These are phyloP conservation scores for Kandelia obovata DNA, from an alignment of 345 rosid genomes.

Conservation along the genomic window DNA sequence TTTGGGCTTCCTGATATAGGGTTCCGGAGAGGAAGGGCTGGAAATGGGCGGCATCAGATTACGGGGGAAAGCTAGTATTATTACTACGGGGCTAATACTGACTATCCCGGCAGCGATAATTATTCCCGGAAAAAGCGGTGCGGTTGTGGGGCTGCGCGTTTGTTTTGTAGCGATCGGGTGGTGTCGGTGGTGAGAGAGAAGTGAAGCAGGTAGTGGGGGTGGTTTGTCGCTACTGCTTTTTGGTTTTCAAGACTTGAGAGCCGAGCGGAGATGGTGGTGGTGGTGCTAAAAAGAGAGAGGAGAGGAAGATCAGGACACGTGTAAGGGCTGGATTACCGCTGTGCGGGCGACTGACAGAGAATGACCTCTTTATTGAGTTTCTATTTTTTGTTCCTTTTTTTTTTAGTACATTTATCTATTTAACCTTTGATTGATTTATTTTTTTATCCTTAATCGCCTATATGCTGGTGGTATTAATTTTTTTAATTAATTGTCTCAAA, in stretches of 20 bases:
- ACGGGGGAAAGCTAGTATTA: not conserved
- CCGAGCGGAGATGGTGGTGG: not conserved
- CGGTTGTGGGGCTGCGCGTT: not conserved
- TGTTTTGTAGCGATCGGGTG: too few relatives aligned
- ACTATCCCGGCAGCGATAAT: slow-evolving; percentile 17
- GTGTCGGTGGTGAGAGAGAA: not conserved
- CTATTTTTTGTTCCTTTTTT: too few relatives aligned
- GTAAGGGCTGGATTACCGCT: not conserved
- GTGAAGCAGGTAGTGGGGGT: not conserved
- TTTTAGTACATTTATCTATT: too few relatives aligned
- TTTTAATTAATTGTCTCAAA: too few relatives aligned
- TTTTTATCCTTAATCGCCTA: too few relatives aligned
- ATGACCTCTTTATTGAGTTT: too few relatives aligned
- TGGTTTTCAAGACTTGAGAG: too few relatives aligned
- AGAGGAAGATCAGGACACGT: not conserved
- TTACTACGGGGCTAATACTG: not conserved
- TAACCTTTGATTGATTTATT: too few relatives aligned
- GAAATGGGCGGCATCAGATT: slow-evolving; percentile 50
- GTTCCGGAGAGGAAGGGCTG: slow-evolving; percentile 44
- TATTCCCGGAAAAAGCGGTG: slow-evolving; percentile 20
- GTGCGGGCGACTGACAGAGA: too few relatives aligned
- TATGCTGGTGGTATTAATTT: too few relatives aligned
- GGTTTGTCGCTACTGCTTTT: too few relatives aligned
- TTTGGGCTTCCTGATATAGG: slow-evolving; percentile 33
- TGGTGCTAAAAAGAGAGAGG: not conserved